A percentile compares a stretch with the other conserved stretches of the same genome.
Evolutionary conservation across 2,329 filamentous ascomycete genomes (phyloP).

Genomic region (Aspergillus versicolor): DNA sequence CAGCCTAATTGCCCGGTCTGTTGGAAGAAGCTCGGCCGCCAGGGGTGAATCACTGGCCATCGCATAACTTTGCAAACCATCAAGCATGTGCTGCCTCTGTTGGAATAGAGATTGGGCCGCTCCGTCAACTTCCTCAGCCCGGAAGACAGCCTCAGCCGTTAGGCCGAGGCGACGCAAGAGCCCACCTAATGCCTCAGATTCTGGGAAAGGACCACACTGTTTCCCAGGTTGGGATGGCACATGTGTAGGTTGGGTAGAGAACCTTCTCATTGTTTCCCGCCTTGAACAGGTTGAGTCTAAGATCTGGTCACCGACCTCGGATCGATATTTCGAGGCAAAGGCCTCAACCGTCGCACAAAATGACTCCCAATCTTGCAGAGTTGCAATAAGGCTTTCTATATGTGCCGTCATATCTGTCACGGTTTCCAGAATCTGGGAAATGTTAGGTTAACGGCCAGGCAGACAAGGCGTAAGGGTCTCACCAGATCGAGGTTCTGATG

Average conservation of each 20-base stretch:
- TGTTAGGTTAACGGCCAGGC: conserved; percentile 20
- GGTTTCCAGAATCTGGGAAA: conserved; percentile 30
- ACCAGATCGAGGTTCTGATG: conserved; percentile 38
- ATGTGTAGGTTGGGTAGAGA: conserved; percentile 24
- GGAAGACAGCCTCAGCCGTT: conserved; percentile 27
- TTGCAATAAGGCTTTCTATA: conserved; percentile 27
- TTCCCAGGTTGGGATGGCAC: conserved; percentile 17
- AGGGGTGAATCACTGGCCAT: conserved; percentile 33
- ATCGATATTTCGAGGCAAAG: conserved; percentile 31
- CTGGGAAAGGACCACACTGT: conserved; percentile 11
- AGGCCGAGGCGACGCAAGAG: conserved; percentile 36
- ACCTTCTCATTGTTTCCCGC: conserved; percentile 28
- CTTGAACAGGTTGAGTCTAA: conserved; percentile 23
- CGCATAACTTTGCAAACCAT: conserved; percentile 27
- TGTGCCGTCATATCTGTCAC: conserved; percentile 35
- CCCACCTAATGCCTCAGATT: conserved; percentile 28
- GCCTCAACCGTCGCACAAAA: conserved; percentile 34
- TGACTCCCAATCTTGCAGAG: conserved; percentile 33
- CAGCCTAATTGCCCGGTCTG: conserved; percentile 33
- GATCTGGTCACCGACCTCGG: conserved; percentile 27
- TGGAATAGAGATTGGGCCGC: conserved; percentile 26
- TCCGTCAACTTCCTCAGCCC: conserved; percentile 19
- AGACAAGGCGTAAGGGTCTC: conserved; percentile 10
- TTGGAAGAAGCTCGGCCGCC: conserved; percentile 26
- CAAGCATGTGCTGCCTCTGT: conserved; percentile 30